phyloP scores from a whole-genome alignment of 495 filamentous ascomycete species.

The Neurospora hispaniola region DNA sequence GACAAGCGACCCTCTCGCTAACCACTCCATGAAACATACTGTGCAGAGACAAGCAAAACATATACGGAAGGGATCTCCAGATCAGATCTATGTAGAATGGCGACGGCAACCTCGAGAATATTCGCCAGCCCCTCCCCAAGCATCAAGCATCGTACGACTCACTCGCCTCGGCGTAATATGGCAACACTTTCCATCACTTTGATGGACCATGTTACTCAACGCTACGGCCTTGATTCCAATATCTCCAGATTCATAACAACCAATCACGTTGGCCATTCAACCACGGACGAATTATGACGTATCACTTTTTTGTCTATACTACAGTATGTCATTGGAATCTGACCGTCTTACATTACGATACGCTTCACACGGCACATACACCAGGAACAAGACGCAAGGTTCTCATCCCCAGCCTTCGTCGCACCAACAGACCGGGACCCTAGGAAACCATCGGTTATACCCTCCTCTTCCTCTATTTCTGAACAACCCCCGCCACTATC shows the following conservation, averaged over 20 bases:
- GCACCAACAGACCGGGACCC: not conserved
- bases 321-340: not conserved
- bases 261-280: not conserved
- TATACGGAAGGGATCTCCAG: not conserved
- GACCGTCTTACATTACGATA: not conserved
- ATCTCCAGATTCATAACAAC: not conserved
- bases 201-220: not conserved
- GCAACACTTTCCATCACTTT: not conserved
- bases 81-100: not conserved
- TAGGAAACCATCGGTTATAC: not conserved
- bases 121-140: not conserved
- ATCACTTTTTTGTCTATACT: not conserved
- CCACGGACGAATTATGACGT: not conserved
- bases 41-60: not conserved
- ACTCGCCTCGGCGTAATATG: not conserved
- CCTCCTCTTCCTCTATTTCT: not conserved
- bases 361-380: not conserved
- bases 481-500: not conserved
- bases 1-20: slow-evolving; percentile 3
- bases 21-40: not conserved
- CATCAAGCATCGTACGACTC: not conserved
- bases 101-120: not conserved
- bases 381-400: not conserved
- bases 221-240: not conserved
- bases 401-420: not conserved